Evolutionary conservation across 1,284 basidiomycete species (phyloP).

Genomic region (Kwoniella shivajii): DNA sequence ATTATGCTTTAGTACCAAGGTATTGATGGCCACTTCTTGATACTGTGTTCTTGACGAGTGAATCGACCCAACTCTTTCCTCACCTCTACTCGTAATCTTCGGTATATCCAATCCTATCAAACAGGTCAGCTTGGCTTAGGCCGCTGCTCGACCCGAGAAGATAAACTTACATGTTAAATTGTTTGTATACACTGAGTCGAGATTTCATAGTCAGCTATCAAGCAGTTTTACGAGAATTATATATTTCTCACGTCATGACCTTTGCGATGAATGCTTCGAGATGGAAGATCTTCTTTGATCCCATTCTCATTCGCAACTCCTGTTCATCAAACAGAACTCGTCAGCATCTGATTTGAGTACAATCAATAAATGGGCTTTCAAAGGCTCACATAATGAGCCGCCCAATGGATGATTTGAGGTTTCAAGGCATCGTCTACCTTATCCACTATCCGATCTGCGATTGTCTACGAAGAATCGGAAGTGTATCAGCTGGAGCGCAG

Average conservation of each 20-base stretch:
- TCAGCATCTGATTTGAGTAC: too few relatives aligned
- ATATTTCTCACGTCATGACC: constrained; percentile 53
- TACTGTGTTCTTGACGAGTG: not conserved
- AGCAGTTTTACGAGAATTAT: too few relatives aligned
- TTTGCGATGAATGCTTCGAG: constrained; percentile 72
- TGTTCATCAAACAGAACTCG: constrained; percentile 46
- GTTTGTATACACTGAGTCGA: constrained; percentile 38
- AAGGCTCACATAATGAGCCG: constrained; percentile 82
- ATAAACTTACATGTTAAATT: constrained; percentile 37
- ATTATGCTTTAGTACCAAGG: not conserved
- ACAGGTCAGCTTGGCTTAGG: constrained; percentile 5
- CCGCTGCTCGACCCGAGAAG: not conserved
- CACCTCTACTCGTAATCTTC: constrained; percentile 29
- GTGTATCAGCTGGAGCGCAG: not conserved
- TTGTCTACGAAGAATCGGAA: constrained; percentile 62
- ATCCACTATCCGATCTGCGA: constrained; percentile 81
- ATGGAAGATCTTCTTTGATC: constrained; percentile 93
- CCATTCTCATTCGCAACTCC: constrained; percentile 87
- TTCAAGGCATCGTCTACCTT: constrained; percentile 85
- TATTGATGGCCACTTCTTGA: not conserved
- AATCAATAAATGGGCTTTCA: not conserved
- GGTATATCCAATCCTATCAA: constrained; percentile 25
- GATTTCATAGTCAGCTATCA: too few relatives aligned
- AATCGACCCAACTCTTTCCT: not conserved
- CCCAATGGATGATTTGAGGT: constrained; percentile 92